Conservation (phyloP, 139 green algal species). For the Haematococcus sp. region DNA sequence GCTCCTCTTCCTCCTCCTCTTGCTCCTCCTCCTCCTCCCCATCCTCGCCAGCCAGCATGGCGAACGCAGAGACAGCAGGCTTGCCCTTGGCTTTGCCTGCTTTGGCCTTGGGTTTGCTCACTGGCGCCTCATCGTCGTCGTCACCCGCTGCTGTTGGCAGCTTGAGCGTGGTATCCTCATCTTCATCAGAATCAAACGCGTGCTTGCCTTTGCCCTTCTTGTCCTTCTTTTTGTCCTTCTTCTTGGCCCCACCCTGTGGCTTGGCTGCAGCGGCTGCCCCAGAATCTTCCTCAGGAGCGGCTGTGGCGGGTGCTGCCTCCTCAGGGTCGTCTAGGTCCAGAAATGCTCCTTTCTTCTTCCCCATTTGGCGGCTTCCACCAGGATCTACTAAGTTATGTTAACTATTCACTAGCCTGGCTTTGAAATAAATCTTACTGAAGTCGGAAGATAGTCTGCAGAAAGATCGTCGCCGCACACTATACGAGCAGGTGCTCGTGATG, state of each 20-base stretch:
- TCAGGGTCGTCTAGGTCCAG: slow-evolving; percentile 23
- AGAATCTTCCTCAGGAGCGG: neutral
- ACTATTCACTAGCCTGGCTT: too few relatives aligned
- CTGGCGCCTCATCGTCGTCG: neutral
- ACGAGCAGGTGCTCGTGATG: too few relatives aligned
- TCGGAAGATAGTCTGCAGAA: too few relatives aligned
- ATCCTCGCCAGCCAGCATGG: neutral
- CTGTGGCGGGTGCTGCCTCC: slow-evolving; percentile 2
- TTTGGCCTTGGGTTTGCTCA: slow-evolving; percentile 13
- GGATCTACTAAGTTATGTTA: too few relatives aligned
- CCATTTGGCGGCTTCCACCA: slow-evolving; percentile 24
- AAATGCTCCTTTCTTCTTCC: slow-evolving; percentile 33
- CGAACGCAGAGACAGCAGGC: neutral
- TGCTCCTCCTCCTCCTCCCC: slow-evolving; percentile 6
- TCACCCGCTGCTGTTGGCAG: neutral
- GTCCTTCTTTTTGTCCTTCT: slow-evolving; percentile 15
- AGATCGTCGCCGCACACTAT: too few relatives aligned
- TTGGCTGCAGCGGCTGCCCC: slow-evolving; percentile 6
- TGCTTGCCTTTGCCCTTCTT: slow-evolving; percentile 10
- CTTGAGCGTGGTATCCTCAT: slow-evolving; percentile 4
- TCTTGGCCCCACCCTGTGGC: slow-evolving; percentile 1
- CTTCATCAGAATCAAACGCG: neutral
- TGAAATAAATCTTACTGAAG: too few relatives aligned
- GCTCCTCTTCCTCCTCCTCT: slow-evolving; percentile 9
- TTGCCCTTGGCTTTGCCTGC: slow-evolving; percentile 1